Conservation (phyloP, 2,329 filamentous ascomycete species). For the Ascochyta viciae-villosae region DNA sequence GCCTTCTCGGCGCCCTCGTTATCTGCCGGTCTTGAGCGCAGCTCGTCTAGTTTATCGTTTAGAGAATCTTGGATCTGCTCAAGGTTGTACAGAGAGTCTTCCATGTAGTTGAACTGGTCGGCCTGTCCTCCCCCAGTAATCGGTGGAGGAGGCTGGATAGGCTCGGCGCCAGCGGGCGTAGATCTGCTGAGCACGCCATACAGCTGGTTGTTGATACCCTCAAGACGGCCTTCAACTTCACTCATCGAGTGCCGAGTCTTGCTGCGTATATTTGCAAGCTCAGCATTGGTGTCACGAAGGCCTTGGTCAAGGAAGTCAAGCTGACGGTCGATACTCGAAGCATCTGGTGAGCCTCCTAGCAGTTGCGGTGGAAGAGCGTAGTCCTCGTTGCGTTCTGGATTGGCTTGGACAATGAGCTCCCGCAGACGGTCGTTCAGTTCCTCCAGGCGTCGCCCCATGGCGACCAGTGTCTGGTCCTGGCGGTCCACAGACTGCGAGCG, state of each 20-base stretch:
- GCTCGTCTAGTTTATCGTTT: constrained; percentile 38
- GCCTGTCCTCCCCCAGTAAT: constrained; percentile 65
- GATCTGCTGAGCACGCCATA: constrained; percentile 54
- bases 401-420: constrained; percentile 69
- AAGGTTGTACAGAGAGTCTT: constrained; percentile 62
- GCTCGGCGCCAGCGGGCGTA: constrained; percentile 60
- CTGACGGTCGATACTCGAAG: constrained; percentile 58
- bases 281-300: constrained; percentile 66
- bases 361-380: constrained; percentile 40
- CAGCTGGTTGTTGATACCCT: constrained; percentile 68
- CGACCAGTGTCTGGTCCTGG: constrained; percentile 60
- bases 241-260: constrained; percentile 38
- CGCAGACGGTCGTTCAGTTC: constrained; percentile 71
- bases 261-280: constrained; percentile 54
- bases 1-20: constrained; percentile 33
- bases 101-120: constrained; percentile 72
- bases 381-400: constrained; percentile 57
- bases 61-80: constrained; percentile 44
- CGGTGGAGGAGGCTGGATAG: constrained; percentile 65
- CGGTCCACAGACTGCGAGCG: constrained; percentile 36
- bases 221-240: constrained; percentile 50
- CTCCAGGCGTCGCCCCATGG: constrained; percentile 71
- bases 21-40: constrained; percentile 27
- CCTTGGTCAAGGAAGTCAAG: constrained; percentile 75
- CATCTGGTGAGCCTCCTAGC: constrained; percentile 26